Evolutionary conservation across 2,329 filamentous ascomycete genomes (phyloP).

Genomic region (Diaporthe aspalathi): DNA sequence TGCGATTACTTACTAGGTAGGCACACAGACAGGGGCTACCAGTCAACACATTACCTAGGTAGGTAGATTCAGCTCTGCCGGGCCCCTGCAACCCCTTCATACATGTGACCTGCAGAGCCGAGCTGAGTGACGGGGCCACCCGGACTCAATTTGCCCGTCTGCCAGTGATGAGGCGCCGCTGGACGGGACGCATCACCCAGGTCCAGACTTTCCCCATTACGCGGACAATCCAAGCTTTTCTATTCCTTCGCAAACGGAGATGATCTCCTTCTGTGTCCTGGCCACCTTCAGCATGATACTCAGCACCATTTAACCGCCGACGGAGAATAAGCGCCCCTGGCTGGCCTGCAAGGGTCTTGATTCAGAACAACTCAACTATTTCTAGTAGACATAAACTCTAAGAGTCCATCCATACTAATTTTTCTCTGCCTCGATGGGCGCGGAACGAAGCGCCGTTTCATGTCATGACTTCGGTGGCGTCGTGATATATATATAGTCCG

Average conservation of each 20-base stretch:
- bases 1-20: no score
- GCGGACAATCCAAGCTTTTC: not conserved
- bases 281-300: not conserved
- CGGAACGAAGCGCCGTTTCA: not conserved
- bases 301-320: not conserved
- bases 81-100: constrained; percentile 9
- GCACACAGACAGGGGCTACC: not conserved
- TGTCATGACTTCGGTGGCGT: not conserved
- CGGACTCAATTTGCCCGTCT: constrained; percentile 12
- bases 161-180: not conserved
- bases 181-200: not conserved
- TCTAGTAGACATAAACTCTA: not conserved
- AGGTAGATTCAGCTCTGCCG: not conserved
- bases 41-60: no score
- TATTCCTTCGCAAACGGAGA: not conserved
- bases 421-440: not conserved
- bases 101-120: not conserved
- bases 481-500: constrained; percentile 11
- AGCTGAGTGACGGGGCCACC: not conserved
- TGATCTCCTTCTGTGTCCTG: not conserved
- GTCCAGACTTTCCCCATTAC: not conserved
- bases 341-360: not conserved
- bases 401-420: not conserved
- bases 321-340: no score
- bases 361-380: not conserved